A percentile compares a stretch with the other conserved stretches of the same genome.
Conservation (phyloP, 2,329 filamentous ascomycete species). For the Coniosporium tulheliwenetii region DNA sequence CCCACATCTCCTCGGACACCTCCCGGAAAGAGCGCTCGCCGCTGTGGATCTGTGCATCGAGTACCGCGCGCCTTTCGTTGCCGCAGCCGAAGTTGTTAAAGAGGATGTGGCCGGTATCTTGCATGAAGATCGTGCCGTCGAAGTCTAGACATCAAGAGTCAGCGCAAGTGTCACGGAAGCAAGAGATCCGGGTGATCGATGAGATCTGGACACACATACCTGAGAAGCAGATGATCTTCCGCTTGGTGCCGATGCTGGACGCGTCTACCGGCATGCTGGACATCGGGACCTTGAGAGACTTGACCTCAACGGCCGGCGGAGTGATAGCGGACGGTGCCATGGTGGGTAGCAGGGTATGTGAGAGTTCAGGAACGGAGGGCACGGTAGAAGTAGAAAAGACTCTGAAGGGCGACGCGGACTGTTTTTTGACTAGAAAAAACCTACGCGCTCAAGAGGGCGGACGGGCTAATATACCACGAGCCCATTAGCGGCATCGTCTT, state of each 20-base stretch:
- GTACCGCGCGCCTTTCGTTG: slow-evolving; percentile 33
- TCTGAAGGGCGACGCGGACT: too few relatives aligned
- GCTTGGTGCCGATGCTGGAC: slow-evolving; percentile 24
- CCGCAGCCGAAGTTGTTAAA: slow-evolving; percentile 53
- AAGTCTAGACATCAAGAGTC: slow-evolving; percentile 35
- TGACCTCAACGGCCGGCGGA: slow-evolving; percentile 12
- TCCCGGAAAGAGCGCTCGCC: slow-evolving; percentile 53
- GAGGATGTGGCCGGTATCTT: slow-evolving; percentile 51
- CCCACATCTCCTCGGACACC: slow-evolving; percentile 60
- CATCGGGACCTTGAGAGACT: slow-evolving; percentile 9
- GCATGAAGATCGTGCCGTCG: slow-evolving; percentile 52
- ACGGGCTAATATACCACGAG: too few relatives aligned
- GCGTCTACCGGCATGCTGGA: slow-evolving; percentile 5
- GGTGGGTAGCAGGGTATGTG: slow-evolving; percentile 1
- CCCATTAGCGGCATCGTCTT: too few relatives aligned
- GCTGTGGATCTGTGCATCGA: slow-evolving; percentile 48
- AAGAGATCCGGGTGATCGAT: slow-evolving; percentile 18
- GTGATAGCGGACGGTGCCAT: slow-evolving; percentile 17
- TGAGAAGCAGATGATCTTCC: slow-evolving; percentile 44
- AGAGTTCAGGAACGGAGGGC: background rate
- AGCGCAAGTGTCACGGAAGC: slow-evolving; percentile 5
- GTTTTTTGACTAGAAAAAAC: too few relatives aligned
- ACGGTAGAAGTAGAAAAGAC: background rate
- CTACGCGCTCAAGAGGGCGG: too few relatives aligned
- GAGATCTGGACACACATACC: slow-evolving; percentile 20